A percentile compares a stretch with the other conserved stretches of the same genome.
Conservation (phyloP, 2,329 filamentous ascomycete genomes). For the Mollisia scopiformis region DNA sequence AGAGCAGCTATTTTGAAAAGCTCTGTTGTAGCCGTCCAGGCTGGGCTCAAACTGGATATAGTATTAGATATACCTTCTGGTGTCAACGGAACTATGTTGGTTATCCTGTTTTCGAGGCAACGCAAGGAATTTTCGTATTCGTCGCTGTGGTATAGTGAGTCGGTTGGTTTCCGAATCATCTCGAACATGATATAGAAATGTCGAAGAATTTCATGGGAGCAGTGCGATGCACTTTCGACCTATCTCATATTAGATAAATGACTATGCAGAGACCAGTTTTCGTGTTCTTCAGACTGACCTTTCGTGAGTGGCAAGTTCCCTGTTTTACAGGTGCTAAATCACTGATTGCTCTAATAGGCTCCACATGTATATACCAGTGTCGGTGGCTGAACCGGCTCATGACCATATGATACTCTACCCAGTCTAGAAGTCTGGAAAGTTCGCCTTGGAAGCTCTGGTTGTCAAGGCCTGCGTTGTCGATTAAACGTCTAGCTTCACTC, state of each 20-base stretch:
- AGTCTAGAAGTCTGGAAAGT: slow-evolving; percentile 24
- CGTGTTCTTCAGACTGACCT: slow-evolving; percentile 23
- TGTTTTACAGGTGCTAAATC: slow-evolving; percentile 20
- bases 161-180: slow-evolving; percentile 26
- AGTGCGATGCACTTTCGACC: slow-evolving; percentile 21
- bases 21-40: slow-evolving; percentile 25
- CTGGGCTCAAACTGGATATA: slow-evolving; percentile 16
- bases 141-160: slow-evolving; percentile 27
- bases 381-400: slow-evolving; percentile 26
- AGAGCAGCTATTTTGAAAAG: slow-evolving; percentile 24
- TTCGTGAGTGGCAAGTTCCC: slow-evolving; percentile 21
- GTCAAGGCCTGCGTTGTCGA: slow-evolving; percentile 21
- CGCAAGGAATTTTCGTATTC: slow-evolving; percentile 29
- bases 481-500: slow-evolving; percentile 25
- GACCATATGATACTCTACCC: slow-evolving; percentile 29
- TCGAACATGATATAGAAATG: slow-evolving; percentile 23
- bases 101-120: slow-evolving; percentile 28
- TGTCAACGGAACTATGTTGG: slow-evolving; percentile 17
- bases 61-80: slow-evolving; percentile 20
- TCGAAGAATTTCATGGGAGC: slow-evolving; percentile 28
- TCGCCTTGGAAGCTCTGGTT: slow-evolving; percentile 23
- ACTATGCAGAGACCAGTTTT: slow-evolving; percentile 14
- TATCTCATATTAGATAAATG: slow-evolving; percentile 24
- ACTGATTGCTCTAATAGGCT: slow-evolving; percentile 17
- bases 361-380: slow-evolving; percentile 23